A percentile compares a stretch with the other conserved stretches of the same genome.
phyloP scores from a whole-genome alignment of 108 stramenopile species.

The Mediolabrus comicus region DNA sequence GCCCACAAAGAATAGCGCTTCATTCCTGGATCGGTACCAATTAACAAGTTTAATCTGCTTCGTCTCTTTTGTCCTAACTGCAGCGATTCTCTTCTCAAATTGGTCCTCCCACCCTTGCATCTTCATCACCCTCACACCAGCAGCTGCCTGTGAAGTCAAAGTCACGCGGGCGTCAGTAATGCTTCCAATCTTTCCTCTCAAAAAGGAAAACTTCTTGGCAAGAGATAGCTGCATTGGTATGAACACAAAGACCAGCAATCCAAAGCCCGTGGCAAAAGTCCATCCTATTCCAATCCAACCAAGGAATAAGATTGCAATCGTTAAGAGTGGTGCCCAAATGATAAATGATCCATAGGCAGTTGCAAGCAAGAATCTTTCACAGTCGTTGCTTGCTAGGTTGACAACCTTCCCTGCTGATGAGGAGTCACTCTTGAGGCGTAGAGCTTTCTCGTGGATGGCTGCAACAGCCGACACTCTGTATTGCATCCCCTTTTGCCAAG shows the following conservation, averaged over 20 bases:
- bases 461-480: conserved; percentile 51
- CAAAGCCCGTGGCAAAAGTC: conserved; percentile 87
- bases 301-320: conserved; percentile 36
- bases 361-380: conserved; percentile 45
- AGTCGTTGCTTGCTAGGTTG: conserved; percentile 51
- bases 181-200: conserved; percentile 72
- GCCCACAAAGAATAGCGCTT: conserved; percentile 71
- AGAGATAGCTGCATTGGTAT: conserved; percentile 82
- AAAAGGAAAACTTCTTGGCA: conserved; percentile 60
- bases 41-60: conserved; percentile 69
- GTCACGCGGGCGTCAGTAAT: conserved; percentile 87
- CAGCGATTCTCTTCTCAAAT: conserved; percentile 66
- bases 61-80: conserved; percentile 64
- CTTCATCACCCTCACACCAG: conserved; percentile 85
- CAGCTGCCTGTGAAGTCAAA: conserved; percentile 83
- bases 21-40: conserved; percentile 70
- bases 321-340: conserved; percentile 42
- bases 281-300: conserved; percentile 35
- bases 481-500: conserved; percentile 50
- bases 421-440: conserved; percentile 3
- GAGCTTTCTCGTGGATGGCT: conserved; percentile 57
- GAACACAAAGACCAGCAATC: conserved; percentile 68
- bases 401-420: conserved; percentile 37
- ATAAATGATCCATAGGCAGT: conserved; percentile 45
- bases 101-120: conserved; percentile 76